Conservation (phyloP, 768 basidiomycete species). For the Lactarius akahatsu region DNA sequence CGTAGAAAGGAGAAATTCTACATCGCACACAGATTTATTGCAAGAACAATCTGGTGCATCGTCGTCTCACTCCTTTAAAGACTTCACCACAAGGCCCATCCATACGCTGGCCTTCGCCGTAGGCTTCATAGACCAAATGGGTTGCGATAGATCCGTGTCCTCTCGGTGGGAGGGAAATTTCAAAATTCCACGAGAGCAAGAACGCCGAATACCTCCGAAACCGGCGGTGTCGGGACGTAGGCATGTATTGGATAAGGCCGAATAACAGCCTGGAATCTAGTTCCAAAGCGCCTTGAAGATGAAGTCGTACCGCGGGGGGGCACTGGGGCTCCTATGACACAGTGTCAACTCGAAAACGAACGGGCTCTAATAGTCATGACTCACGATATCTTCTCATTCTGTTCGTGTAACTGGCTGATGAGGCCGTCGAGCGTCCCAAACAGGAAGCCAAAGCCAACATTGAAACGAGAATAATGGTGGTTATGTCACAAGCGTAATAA, state of each 20-base stretch:
- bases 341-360: background rate
- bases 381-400: slow-evolving; percentile 32
- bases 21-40: too few relatives aligned
- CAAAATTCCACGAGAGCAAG: slow-evolving; percentile 23
- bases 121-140: slow-evolving; percentile 10
- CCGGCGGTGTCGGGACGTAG: slow-evolving; percentile 13
- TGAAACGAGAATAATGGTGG: background rate
- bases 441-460: slow-evolving; percentile 33
- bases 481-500: background rate
- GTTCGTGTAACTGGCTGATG: slow-evolving; percentile 28
- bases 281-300: slow-evolving; percentile 26
- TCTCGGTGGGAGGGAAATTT: slow-evolving; percentile 11
- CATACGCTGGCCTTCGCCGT: background rate
- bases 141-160: slow-evolving; percentile 9
- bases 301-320: slow-evolving; percentile 1
- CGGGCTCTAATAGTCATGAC: background rate
- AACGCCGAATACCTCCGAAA: slow-evolving; percentile 14
- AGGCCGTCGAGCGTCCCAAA: slow-evolving; percentile 30
- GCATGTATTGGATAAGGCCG: slow-evolving; percentile 25
- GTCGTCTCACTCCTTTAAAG: background rate
- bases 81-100: slow-evolving; percentile 12
- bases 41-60: background rate
- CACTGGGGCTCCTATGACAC: background rate
- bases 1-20: too few relatives aligned
- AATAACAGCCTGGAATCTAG: slow-evolving; percentile 24